Evolutionary conservation across 2,329 filamentous ascomycete species (phyloP).

Genomic region (Aureobasidium sp.): DNA sequence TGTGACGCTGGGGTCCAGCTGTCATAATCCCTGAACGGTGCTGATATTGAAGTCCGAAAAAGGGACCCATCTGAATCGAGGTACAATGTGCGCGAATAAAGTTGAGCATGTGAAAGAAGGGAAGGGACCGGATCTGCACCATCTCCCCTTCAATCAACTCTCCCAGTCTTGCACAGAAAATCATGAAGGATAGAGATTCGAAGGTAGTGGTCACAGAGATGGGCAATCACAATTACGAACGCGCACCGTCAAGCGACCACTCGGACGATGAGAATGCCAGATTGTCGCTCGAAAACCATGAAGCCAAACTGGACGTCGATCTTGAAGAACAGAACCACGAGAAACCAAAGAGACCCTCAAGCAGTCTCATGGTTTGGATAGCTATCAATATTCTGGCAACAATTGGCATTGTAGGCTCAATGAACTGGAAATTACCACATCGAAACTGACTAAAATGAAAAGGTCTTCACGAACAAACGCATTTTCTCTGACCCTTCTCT

Average conservation of each 20-base stretch:
- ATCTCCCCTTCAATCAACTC: background rate
- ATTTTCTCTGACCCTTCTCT: constrained; percentile 12
- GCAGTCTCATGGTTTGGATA: constrained; percentile 12
- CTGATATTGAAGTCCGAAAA: background rate
- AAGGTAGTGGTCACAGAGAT: background rate
- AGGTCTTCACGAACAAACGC: constrained; percentile 14
- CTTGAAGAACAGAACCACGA: background rate
- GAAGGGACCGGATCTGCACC: background rate
- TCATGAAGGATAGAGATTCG: background rate
- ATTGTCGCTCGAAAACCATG: background rate
- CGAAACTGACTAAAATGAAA: background rate
- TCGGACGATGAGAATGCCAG: background rate
- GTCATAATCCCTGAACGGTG: background rate
- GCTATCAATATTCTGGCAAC: constrained; percentile 12
- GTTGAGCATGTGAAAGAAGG: background rate
- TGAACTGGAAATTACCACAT: too few species aligned
- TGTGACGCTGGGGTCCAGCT: background rate
- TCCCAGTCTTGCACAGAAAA: background rate
- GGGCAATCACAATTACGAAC: background rate
- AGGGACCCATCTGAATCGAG: background rate
- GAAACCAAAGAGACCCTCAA: background rate
- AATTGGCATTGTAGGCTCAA: constrained; percentile 6
- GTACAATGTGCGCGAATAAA: background rate
- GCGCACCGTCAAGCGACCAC: background rate
- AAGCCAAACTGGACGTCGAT: background rate